phyloP scores from a whole-genome alignment of 78 protist genomes.

The Guillardia theta region DNA sequence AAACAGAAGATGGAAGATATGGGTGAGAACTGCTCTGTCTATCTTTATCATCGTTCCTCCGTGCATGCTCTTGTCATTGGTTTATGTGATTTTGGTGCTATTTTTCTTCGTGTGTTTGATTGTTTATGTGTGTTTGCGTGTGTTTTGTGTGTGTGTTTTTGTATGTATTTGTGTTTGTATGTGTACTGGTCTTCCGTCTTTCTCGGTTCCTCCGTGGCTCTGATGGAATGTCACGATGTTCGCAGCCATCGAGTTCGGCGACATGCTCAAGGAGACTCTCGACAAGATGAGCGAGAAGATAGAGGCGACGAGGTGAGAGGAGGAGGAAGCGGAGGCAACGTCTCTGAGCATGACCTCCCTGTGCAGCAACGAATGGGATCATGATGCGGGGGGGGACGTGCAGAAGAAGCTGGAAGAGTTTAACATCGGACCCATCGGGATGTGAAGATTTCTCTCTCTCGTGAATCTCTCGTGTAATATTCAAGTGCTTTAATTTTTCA shows the following conservation, averaged over 20 bases:
- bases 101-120: neutral
- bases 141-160: neutral
- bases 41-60: neutral
- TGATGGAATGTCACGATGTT: neutral
- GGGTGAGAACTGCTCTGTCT: neutral
- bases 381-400: too few relatives aligned
- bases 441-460: too few relatives aligned
- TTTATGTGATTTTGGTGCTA: neutral
- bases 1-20: constrained; percentile 44
- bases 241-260: neutral
- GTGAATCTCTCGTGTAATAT: too few relatives aligned
- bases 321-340: too few relatives aligned
- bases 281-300: constrained; percentile 55
- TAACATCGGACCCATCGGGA: too few relatives aligned
- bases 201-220: neutral
- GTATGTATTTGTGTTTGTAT: neutral
- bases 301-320: constrained; percentile 41
- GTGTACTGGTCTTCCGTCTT: neutral
- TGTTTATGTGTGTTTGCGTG: neutral
- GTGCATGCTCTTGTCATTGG: neutral
- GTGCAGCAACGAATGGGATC: too few relatives aligned
- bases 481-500: too few relatives aligned
- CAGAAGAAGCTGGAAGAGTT: too few relatives aligned
- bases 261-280: constrained; percentile 56
- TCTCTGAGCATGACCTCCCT: too few relatives aligned